Evolutionary conservation across 129 eudicot species (phyloP), one percentile per base, ranked within the genome.

Genomic region (Arctium lappa): DNA sequence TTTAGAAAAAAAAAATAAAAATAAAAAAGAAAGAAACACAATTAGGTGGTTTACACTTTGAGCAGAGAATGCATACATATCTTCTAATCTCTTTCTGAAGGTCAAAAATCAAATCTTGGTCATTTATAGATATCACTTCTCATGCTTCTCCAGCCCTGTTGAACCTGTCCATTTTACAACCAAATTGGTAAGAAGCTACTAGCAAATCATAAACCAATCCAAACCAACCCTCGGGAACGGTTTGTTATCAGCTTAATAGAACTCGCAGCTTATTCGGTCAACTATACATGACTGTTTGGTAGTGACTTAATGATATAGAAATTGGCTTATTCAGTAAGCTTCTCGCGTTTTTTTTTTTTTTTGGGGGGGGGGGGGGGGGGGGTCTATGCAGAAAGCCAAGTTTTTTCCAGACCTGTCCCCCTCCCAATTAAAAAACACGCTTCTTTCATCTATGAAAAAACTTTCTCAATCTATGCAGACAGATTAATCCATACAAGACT

Each of bases 131-230:
- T 32, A 42, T 82, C 84, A 79, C 77, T 84, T 84, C 69, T 84
- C 80, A 65, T 73, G 87, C 72, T 84, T 84, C 76, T 84, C 87
- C 80, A 79, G 39, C 76, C 87, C 76, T 62, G 84, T 79, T 65
- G 87, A 69, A 79, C 75, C 87, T 84, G 87, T 42, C 60, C 84
- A 79, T 13, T 70, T 72, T 30, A 74, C 68, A 60, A 16, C 27
- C 66, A 56, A 56, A 44, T 44, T 44, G 12, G 53, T 9, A 44
- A 46, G 56, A 44, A 46, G 56, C 13, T 46, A 46, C 2, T 10
- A 46, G 16, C 56, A 46, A 9, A 46, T 46, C 56, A 46, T 46
- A 46, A 46, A 46, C 56, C 56, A 46, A 46, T 11, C 16, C 16
- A 46, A 46, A 12, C 27, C 27, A 22, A 22, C 27, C 27, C 27